Conservation (phyloP, 306 rosid species). For the Prunus campanulata region DNA sequence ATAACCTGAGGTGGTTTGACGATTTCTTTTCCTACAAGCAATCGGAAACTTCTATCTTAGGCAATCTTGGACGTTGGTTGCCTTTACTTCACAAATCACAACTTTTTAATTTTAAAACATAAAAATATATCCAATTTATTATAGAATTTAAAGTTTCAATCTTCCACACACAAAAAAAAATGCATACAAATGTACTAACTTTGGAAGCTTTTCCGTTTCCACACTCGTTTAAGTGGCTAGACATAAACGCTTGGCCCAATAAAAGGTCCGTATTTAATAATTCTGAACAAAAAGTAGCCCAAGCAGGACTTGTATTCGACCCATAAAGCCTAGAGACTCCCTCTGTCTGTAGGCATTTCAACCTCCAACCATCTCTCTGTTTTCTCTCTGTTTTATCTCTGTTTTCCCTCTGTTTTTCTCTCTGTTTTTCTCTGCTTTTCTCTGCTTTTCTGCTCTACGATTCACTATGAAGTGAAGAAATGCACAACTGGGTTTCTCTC, state of each 20-base stretch:
- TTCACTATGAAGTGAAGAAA: neutral
- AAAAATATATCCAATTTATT: too few relatives aligned
- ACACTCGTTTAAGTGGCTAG: too few relatives aligned
- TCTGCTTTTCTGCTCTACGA: neutral
- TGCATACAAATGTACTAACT: too few relatives aligned
- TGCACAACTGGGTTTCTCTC: constrained; percentile 6
- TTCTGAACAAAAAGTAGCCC: neutral
- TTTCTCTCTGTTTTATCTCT: neutral
- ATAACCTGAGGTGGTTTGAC: too few relatives aligned
- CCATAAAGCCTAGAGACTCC: neutral
- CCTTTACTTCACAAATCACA: too few relatives aligned
- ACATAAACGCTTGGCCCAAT: neutral
- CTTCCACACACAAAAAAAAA: too few relatives aligned
- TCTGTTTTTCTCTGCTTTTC: neutral
- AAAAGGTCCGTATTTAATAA: neutral
- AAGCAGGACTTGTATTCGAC: neutral
- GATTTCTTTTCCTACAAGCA: too few relatives aligned
- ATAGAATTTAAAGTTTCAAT: too few relatives aligned
- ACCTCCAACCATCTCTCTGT: constrained; percentile 16
- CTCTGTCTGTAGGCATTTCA: neutral
- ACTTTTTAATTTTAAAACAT: too few relatives aligned
- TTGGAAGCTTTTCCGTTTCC: too few relatives aligned
- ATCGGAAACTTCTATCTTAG: too few relatives aligned
- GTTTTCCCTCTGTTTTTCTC: neutral
- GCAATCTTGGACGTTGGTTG: too few relatives aligned